Evolutionary conservation across 2,329 filamentous ascomycete species (phyloP).

Genomic region (Colletotrichum caudatum): DNA sequence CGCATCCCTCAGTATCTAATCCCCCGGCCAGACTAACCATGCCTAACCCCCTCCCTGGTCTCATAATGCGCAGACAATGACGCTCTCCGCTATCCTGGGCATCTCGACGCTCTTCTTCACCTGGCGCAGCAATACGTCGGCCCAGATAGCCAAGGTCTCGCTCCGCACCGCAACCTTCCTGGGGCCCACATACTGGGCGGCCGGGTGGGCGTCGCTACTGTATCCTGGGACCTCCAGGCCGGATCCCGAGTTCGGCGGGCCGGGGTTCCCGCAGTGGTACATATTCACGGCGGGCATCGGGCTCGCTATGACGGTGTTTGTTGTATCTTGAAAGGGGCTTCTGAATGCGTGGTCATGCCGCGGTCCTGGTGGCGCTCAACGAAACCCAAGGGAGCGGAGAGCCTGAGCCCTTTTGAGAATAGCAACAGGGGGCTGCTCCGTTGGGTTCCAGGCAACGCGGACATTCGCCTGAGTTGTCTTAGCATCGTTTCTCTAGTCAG

Average conservation of each 20-base stretch:
- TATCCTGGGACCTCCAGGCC: conserved; percentile 56
- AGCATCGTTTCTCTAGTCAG: background rate
- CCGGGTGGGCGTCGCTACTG: conserved; percentile 52
- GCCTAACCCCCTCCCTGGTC: conserved; percentile 47
- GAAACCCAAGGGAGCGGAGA: background rate
- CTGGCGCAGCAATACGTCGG: conserved; percentile 48
- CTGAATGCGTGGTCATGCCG: background rate
- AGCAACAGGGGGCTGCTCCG: background rate
- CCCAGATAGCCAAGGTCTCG: conserved; percentile 48
- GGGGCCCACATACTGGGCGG: conserved; percentile 57
- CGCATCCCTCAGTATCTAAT: background rate
- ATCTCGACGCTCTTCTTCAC: conserved; percentile 55
- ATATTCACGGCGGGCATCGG: conserved; percentile 30
- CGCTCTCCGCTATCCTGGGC: conserved; percentile 54
- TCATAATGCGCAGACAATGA: conserved; percentile 58
- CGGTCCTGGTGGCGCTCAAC: background rate
- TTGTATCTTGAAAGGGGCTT: conserved; percentile 32
- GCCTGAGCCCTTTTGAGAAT: background rate
- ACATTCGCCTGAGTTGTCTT: conserved; percentile 16
- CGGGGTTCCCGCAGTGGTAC: conserved; percentile 55
- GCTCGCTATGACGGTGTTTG: conserved; percentile 26
- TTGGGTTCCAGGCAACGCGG: conserved; percentile 31
- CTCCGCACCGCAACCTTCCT: conserved; percentile 51
- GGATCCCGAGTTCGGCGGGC: conserved; percentile 58
- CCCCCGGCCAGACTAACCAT: background rate